phyloP scores from a whole-genome alignment of 495 filamentous ascomycete genomes.

The Penicillium coprophilum region DNA sequence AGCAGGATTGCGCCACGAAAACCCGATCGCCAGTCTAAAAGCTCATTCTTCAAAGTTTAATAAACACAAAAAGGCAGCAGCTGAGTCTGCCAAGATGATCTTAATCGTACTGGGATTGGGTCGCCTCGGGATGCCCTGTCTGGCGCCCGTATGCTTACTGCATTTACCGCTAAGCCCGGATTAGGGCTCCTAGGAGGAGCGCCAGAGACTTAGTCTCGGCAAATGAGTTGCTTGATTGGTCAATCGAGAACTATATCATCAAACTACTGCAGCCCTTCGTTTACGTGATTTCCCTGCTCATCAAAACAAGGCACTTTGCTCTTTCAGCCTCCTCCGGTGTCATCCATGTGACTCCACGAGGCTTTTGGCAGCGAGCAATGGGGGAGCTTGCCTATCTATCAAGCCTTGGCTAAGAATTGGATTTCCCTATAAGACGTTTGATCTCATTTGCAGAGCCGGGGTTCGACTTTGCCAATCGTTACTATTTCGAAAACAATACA shows the following conservation, averaged over 20 bases:
- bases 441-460: background rate
- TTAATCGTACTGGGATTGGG: conserved; percentile 11
- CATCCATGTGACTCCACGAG: background rate
- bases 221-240: conserved; percentile 7
- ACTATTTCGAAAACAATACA: background rate
- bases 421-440: background rate
- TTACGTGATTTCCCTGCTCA: background rate
- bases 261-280: conserved; percentile 5
- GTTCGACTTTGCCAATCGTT: background rate
- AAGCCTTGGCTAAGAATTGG: background rate
- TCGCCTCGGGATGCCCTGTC: conserved; percentile 7
- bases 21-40: background rate
- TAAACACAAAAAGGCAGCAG: background rate
- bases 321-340: conserved; percentile 1
- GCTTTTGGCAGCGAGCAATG: background rate
- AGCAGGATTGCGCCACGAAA: conserved; percentile 8
- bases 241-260: conserved; percentile 4
- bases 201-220: conserved; percentile 8
- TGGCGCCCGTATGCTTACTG: conserved; percentile 16
- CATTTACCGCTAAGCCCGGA: conserved; percentile 6
- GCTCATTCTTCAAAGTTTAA: background rate
- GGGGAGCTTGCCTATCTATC: background rate
- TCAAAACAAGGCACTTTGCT: background rate
- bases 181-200: background rate
- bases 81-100: background rate